Evolutionary conservation across 106 monocot species (phyloP).

Genomic region (Allium sativum): DNA sequence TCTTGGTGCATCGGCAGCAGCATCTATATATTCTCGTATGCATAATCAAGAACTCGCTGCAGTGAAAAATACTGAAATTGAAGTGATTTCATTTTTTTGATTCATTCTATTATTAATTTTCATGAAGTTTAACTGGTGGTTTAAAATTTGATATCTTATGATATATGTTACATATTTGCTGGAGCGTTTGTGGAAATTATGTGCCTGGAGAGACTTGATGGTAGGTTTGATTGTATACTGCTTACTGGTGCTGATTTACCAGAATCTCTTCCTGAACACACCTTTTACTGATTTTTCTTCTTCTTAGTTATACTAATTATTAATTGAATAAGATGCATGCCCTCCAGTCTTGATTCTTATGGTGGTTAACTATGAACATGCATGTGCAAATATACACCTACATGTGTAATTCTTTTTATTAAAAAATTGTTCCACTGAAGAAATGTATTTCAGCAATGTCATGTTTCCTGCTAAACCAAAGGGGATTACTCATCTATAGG

Average conservation of each 20-base stretch:
- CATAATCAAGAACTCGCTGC: slow-evolving; percentile 30
- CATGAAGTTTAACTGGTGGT: background rate
- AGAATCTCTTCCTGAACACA: no score
- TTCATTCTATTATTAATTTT: background rate
- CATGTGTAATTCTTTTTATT: no score
- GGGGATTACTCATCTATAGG: no score
- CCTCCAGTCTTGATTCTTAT: no score
- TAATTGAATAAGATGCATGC: no score
- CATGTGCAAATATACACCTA: no score
- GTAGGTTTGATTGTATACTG: slow-evolving; percentile 30
- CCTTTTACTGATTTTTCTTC: no score
- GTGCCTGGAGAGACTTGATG: slow-evolving; percentile 95
- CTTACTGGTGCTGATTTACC: background rate
- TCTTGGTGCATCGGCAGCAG: slow-evolving; percentile 66
- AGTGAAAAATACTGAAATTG: slow-evolving; percentile 24
- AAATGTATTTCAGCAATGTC: no score
- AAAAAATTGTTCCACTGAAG: no score
- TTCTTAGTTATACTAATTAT: no score
- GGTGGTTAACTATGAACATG: no score
- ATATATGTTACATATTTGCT: slow-evolving; percentile 16
- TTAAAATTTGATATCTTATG: background rate
- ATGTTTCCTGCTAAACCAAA: no score
- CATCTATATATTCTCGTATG: slow-evolving; percentile 55
- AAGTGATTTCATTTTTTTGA: slow-evolving; percentile 22
- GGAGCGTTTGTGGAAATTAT: slow-evolving; percentile 77